Conservation (phyloP, 129 eudicot genomes). For the Flaveria brownii region DNA sequence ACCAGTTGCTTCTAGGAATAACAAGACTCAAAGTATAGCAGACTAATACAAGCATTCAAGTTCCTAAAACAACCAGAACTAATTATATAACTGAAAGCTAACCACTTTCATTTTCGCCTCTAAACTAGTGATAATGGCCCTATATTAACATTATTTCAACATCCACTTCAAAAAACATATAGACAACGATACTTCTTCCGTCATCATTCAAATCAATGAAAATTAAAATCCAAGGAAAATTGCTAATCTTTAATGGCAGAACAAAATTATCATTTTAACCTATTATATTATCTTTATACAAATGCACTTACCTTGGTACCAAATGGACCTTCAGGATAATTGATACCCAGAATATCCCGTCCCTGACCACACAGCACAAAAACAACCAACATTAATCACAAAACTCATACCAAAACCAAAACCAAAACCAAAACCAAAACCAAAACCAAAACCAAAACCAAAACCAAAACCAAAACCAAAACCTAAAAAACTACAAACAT, state of each 20-base stretch:
- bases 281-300: not conserved
- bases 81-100: not conserved
- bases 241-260: not conserved
- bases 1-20: not conserved
- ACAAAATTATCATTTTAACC: not conserved
- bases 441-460: not conserved
- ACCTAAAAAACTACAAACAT: not conserved
- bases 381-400: constrained; percentile 15
- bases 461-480: not conserved
- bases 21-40: not conserved
- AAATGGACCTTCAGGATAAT: constrained; percentile 54
- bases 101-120: not conserved
- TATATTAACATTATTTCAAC: not conserved
- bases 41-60: constrained; percentile 9
- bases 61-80: not conserved
- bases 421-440: not conserved
- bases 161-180: not conserved
- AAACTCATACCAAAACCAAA: not conserved
- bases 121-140: not conserved
- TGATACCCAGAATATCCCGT: constrained; percentile 50
- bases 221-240: not conserved
- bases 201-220: constrained; percentile 9
- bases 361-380: constrained; percentile 36
- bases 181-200: not conserved
- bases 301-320: constrained; percentile 47